Evolutionary conservation across 2,329 filamentous ascomycete genomes (phyloP).

Genomic region (Botrytis byssoidea): DNA sequence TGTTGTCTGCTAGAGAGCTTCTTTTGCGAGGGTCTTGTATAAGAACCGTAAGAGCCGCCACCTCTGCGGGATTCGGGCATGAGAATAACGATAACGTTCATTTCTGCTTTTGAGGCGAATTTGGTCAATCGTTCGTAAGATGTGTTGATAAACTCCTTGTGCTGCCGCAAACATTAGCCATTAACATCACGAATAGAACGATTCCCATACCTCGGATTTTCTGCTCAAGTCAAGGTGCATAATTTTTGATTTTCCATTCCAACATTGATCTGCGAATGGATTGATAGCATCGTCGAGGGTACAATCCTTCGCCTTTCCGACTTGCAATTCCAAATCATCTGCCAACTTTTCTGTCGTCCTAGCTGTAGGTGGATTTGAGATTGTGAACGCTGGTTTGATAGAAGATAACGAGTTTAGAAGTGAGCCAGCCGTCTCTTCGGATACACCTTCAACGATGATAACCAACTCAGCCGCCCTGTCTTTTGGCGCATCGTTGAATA

Average conservation of each 20-base stretch:
- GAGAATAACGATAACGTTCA: conserved; percentile 36
- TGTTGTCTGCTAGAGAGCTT: conserved; percentile 30
- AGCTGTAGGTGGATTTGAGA: conserved; percentile 46
- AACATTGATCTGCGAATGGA: conserved; percentile 36
- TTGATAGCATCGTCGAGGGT: conserved; percentile 35
- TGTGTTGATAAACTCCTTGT: conserved; percentile 11
- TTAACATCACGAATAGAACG: not conserved
- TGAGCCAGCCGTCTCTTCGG: conserved; percentile 44
- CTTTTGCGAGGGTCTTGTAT: conserved; percentile 31
- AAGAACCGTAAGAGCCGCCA: conserved; percentile 32
- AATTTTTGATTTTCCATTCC: conserved; percentile 39
- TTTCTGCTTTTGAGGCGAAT: conserved; percentile 33
- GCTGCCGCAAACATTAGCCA: conserved; percentile 1
- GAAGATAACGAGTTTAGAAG: conserved; percentile 45
- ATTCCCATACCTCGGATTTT: conserved; percentile 29
- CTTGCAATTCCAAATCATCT: conserved; percentile 35
- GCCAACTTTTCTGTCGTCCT: conserved; percentile 37
- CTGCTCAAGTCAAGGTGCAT: conserved; percentile 32
- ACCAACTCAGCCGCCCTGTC: conserved; percentile 51
- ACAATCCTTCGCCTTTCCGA: conserved; percentile 31
- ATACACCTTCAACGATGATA: conserved; percentile 58
- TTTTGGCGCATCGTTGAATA: conserved; percentile 47
- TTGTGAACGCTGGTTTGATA: conserved; percentile 49
- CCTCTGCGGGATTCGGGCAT: conserved; percentile 34
- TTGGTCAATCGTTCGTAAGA: conserved; percentile 28